Conservation (phyloP, 1,284 basidiomycete genomes). For the Meira miltonrushii region DNA sequence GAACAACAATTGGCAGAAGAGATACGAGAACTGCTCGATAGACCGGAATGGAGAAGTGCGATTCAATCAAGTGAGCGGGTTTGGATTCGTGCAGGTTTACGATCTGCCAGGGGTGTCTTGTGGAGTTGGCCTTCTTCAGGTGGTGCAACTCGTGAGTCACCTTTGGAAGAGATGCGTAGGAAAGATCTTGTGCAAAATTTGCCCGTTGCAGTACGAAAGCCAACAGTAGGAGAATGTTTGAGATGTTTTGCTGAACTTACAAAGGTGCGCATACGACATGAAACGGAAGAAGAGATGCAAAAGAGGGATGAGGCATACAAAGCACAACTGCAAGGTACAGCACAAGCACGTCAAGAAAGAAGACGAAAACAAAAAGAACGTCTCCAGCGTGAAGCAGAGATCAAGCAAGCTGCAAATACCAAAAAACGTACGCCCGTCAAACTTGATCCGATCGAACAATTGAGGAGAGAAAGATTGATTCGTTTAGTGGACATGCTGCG, state of each 20-base stretch:
- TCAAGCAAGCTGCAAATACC: background rate
- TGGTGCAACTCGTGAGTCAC: constrained; percentile 20
- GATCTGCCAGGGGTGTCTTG: constrained; percentile 42
- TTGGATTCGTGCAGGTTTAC: constrained; percentile 42
- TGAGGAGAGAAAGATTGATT: constrained; percentile 68
- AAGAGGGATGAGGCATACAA: constrained; percentile 52
- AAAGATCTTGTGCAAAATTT: constrained; percentile 52
- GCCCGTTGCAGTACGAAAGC: constrained; percentile 39
- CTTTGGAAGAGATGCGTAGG: constrained; percentile 41
- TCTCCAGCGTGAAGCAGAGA: constrained; percentile 3
- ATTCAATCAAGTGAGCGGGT: constrained; percentile 43
- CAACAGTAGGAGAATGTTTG: constrained; percentile 84
- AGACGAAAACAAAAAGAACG: constrained; percentile 9
- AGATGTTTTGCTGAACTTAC: constrained; percentile 85
- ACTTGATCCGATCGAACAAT: constrained; percentile 2
- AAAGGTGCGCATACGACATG: constrained; percentile 74
- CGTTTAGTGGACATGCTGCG: constrained; percentile 80
- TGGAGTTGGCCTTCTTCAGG: constrained; percentile 44
- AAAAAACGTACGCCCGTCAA: constrained; percentile 13
- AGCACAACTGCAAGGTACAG: constrained; percentile 10
- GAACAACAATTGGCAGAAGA: constrained; percentile 87
- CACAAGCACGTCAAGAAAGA: constrained; percentile 11
- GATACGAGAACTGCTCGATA: constrained; percentile 47
- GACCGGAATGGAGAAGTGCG: constrained; percentile 39
- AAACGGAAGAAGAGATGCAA: constrained; percentile 76